Base-by-base conservation (phyloP, 305 asterid genomes). In the Fraxinus albicans region DNA sequence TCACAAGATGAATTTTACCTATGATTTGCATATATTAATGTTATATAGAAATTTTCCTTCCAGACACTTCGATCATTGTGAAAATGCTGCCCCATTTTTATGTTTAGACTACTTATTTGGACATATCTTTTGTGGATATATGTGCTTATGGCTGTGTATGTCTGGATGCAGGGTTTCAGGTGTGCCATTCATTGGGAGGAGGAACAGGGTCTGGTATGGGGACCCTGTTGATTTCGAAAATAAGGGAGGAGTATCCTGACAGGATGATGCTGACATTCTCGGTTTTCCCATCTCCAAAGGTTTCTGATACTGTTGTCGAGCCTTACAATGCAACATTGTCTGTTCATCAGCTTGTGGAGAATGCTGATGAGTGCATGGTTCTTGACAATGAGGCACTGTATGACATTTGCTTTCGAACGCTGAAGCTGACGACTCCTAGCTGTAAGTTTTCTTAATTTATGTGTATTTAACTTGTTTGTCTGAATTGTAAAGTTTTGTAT, bases 121-220 rank as follows among this genome's bases (percentile, higher is more conserved):
- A 50, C 63, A 15, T 50, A 15, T 50, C 25, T 55, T 55, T 55
- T 55, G 65, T 53, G 25, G 27, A 17, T 53, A 53, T 53, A 53
- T 53, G 65, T 17, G 65, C 65, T 53, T 53, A 53, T 17, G 25
- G 21, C 65, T 53, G 23, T 53, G 65, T 17, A n/a, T 17, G 25
- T 55, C 25, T 6, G 67, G 25, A 55, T 55, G 67, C 67, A 55
- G 67, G 67, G 67, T 55, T 55, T 55, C 67, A 55, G 25, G 67
- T 55, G 10, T 55, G 67, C 67, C 67, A 55, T 55, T 55, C 67
- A 55, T 55, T 55, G 27, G 67, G 67, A 55, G 67, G 67, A 55
- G 67, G 67, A 55, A 55, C 67, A 55, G 67, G 67, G 67, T 55
- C 67, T 55, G 67, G 67, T 55, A 55, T 55, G 67, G 67, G 67